phyloP scores from a whole-genome alignment of 345 rosid species.

The Microthlaspi erraticum region DNA sequence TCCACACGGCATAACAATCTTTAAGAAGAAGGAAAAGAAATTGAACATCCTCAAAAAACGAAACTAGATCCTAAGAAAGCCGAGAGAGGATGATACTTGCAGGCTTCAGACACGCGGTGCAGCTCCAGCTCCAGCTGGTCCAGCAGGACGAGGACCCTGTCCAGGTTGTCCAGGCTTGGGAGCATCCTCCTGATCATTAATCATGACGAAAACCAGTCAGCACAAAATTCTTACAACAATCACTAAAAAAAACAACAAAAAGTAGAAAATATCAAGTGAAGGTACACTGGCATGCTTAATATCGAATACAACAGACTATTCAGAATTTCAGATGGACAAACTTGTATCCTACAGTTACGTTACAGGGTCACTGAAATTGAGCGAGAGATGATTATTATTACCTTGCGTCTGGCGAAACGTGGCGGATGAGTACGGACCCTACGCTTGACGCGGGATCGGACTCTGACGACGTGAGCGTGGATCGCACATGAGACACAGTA shows the following conservation, averaged over 20 bases:
- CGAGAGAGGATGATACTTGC: neutral
- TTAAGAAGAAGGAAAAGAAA: neutral
- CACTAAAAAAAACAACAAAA: neutral
- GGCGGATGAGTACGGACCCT: conserved; percentile 90
- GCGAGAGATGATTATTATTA: conserved; percentile 44
- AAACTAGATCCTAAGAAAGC: neutral
- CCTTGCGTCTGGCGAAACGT: conserved; percentile 88
- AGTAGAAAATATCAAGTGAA: too few relatives aligned
- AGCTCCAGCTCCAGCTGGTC: conserved; percentile 20
- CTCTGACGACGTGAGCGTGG: too few relatives aligned
- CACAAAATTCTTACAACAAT: too few relatives aligned
- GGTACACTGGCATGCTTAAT: too few relatives aligned
- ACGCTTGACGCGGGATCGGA: conserved; percentile 72
- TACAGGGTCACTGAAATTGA: too few relatives aligned
- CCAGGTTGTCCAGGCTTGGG: conserved; percentile 50
- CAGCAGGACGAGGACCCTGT: conserved; percentile 45
- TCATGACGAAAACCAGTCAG: neutral
- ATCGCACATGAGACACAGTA: too few relatives aligned
- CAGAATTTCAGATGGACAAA: neutral
- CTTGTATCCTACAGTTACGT: too few relatives aligned
- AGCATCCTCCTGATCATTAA: conserved; percentile 22
- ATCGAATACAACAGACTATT: too few relatives aligned
- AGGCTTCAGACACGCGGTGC: conserved; percentile 41
- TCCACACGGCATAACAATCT: neutral
- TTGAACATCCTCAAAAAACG: neutral